Evolutionary conservation across 208 protist species (phyloP), one percentile per base, ranked within the genome.

Genomic region (Wallacemonas sp.): DNA sequence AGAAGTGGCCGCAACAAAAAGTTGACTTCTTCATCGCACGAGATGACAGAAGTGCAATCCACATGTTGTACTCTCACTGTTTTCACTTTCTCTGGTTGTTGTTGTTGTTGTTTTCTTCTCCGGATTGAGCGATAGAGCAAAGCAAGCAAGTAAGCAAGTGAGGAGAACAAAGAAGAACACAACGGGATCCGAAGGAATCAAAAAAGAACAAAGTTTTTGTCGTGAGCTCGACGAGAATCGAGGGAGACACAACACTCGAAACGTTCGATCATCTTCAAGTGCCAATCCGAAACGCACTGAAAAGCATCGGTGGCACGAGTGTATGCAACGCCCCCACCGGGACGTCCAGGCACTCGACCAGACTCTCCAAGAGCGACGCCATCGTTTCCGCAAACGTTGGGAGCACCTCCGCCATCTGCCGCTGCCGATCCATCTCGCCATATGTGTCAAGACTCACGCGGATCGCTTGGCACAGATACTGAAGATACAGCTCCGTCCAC

Each of bases 401-500:
- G 0, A 86, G 48, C 19, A 78, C 58, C 23, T 74, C 77, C n/a
- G 65, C 55, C 43, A 57, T 11, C 38, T 69, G 43, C 33, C 60
- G n/a, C 4, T 65, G 26, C 36, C 34, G 1, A 2, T 49, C 38
- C n/a, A 24, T 68, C 41, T 56, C 38, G n/a, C 60, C 63, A 44
- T 70, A 73, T 4, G 29, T 47, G 19, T 39, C 39, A 8, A 81
- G 39, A 73, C 43, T 64, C 34, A 90, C 77, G 33, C 80, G 70
- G 11, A 83, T 60, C 14, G 92, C 77, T 71, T 98, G 97, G 32
- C 85, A 87, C 6, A 98, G 33, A 39, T 96, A 91, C 39, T 78
- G 76, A 29, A 98, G 38, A 30, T 98, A 88, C 23, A 87, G 67
- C 38, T 91, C 67, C 0, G 73, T 88, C 34, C 95, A 74, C 32